Base-by-base conservation (phyloP, 805 yeast species). In the Wilhelminamyces savonicus region DNA sequence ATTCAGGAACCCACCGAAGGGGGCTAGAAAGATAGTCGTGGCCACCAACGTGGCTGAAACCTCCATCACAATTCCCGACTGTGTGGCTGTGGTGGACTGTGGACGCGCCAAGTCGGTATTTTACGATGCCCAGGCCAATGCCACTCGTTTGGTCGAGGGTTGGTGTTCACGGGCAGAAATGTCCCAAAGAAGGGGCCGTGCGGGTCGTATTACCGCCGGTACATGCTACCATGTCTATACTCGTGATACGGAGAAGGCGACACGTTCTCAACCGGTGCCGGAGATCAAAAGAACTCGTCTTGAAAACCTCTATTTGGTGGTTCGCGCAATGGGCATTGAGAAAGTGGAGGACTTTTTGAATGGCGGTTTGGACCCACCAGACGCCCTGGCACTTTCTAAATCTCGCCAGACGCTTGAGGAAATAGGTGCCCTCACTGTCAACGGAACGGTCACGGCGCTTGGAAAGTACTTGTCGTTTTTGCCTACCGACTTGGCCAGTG, bases 1-100 rank as follows among this genome's bases (percentile, higher is more conserved):
- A 1, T 90, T 90, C 51, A 62, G 56, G 23, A 41, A 44, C 2
- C 74, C 84, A 3, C 71, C 76, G 0, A 40, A 35, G 0, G 79
- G 78, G 10, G 36, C 48, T 1, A 66, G 96, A 39, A 90, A 90
- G 43, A 71, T 90, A 22, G 87, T 90, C 9, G 90, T 82, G 0
- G 75, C 95, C 2, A 90, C 98, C 0, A 88, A 90, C 50, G 84
- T 90, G 35, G 98, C 98, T 0, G 98, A 90, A 57, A 90, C 98
- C 0, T 90, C 98, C 11, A 87, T 90, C 40, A 90, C 98, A 1
- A 90, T 90, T 32, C 85, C 95, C 11, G 98, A 90, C 55, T 84
- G 90, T 55, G 95, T 87, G 8, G 94, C 78, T 1, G 96, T 90
- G 2, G 71, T 90, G 24, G 97, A 90, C 49, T 62, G 83, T 1